phyloP scores from a whole-genome alignment of 1,139 yeast genomes.

The Pichia sp. region DNA sequence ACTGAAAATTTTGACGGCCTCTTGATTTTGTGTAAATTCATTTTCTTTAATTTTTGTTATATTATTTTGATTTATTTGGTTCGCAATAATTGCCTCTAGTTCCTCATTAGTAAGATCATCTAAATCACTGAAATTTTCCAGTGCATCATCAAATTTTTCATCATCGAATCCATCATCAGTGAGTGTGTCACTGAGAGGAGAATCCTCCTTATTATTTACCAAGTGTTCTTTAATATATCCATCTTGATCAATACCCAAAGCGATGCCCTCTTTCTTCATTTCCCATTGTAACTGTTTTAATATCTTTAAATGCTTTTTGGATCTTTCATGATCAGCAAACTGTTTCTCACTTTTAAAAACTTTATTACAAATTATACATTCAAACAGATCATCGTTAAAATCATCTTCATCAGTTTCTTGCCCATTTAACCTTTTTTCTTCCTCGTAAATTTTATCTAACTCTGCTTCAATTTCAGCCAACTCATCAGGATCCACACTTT shows the following conservation, averaged over 20 bases:
- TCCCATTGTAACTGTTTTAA: constrained; percentile 62
- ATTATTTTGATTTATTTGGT: not conserved
- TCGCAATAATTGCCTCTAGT: constrained; percentile 6
- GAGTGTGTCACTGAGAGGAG: no score
- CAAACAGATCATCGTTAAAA: constrained; percentile 41
- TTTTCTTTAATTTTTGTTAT: not conserved
- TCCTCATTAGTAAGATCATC: constrained; percentile 14
- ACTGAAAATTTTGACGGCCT: not conserved
- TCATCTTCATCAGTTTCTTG: constrained; percentile 20
- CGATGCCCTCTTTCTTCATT: constrained; percentile 78
- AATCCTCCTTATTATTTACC: constrained; percentile 29
- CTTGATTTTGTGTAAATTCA: constrained; percentile 12
- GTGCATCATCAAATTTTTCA: constrained; percentile 28
- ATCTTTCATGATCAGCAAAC: constrained; percentile 65
- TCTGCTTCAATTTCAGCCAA: constrained; percentile 56
- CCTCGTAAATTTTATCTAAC: constrained; percentile 39
- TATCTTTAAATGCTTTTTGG: constrained; percentile 72
- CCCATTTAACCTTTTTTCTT: constrained; percentile 24
- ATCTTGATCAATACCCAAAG: constrained; percentile 53
- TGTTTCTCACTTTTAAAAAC: constrained; percentile 76
- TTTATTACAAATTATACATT: constrained; percentile 85
- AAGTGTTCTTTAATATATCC: constrained; percentile 20
- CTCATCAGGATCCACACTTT: constrained; percentile 55
- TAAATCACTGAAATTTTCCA: constrained; percentile 24
- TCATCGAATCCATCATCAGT: constrained; percentile 16